Evolutionary conservation across 208 protist genomes (phyloP).

Genomic region (Acanthamoeba lenticulata): DNA sequence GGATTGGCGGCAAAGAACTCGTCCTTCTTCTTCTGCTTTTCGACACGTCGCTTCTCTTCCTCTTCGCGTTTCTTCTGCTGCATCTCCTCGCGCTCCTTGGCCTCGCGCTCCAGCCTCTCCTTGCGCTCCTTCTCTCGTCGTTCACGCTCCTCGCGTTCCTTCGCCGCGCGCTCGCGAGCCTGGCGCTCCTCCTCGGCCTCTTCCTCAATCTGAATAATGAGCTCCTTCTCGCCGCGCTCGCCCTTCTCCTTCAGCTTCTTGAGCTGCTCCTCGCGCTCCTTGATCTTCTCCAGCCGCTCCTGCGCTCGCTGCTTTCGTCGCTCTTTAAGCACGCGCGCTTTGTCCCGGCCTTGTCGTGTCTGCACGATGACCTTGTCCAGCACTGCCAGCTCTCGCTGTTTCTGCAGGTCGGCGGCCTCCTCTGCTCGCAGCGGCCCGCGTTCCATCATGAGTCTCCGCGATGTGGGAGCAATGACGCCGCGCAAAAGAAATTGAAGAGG

Average conservation of each 20-base stretch:
- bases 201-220: slow-evolving; percentile 43
- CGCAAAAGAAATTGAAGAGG: no score
- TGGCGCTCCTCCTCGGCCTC: slow-evolving; percentile 7
- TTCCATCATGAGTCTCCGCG: no score
- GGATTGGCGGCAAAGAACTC: slow-evolving; percentile 32
- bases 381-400: slow-evolving; percentile 24
- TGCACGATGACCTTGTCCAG: slow-evolving; percentile 45
- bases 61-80: slow-evolving; percentile 35
- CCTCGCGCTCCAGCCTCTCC: slow-evolving; percentile 14
- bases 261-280: slow-evolving; percentile 51
- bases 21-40: slow-evolving; percentile 58
- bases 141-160: slow-evolving; percentile 19
- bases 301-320: neutral
- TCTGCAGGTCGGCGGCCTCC: neutral
- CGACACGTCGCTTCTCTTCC: neutral
- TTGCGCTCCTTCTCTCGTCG: slow-evolving; percentile 28
- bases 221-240: slow-evolving; percentile 44
- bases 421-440: neutral
- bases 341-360: slow-evolving; percentile 21
- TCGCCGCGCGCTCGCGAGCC: neutral
- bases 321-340: slow-evolving; percentile 18
- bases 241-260: slow-evolving; percentile 58
- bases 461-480: no score
- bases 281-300: slow-evolving; percentile 50
- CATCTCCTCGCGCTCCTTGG: slow-evolving; percentile 51